A percentile compares a stretch with the other conserved stretches of the same genome.
Evolutionary conservation across 2,329 filamentous ascomycete genomes (phyloP).

Genomic region (Daldinia sp.): DNA sequence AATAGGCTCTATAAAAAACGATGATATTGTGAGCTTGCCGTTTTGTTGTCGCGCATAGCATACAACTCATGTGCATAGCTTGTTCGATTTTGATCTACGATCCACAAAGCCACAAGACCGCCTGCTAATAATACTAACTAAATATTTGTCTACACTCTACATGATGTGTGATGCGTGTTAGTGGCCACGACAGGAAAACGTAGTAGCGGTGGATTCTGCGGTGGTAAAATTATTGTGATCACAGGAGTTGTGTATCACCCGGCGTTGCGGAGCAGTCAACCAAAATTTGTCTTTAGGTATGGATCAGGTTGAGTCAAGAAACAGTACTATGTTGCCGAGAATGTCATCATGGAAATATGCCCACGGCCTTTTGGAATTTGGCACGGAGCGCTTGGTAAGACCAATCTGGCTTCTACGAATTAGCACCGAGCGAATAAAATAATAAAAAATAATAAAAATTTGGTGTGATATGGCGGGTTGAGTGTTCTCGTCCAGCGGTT

Average conservation of each 20-base stretch:
- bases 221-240: slow-evolving; percentile 26
- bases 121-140: slow-evolving; percentile 1
- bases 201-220: slow-evolving; percentile 6
- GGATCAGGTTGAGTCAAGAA: slow-evolving; percentile 24
- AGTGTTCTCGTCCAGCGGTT: slow-evolving; percentile 18
- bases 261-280: slow-evolving; percentile 29
- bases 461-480: slow-evolving; percentile 17
- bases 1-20: slow-evolving; percentile 1
- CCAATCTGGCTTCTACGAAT: slow-evolving; percentile 15
- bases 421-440: background rate
- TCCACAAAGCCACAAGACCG: slow-evolving; percentile 19
- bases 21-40: background rate
- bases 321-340: slow-evolving; percentile 25
- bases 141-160: background rate
- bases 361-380: slow-evolving; percentile 14
- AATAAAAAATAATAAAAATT: background rate
- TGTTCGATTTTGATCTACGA: slow-evolving; percentile 13
- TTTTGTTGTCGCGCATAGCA: slow-evolving; percentile 13
- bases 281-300: slow-evolving; percentile 13
- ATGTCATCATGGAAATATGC: slow-evolving; percentile 24
- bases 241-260: slow-evolving; percentile 30
- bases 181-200: slow-evolving; percentile 8
- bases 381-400: slow-evolving; percentile 22
- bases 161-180: slow-evolving; percentile 11
- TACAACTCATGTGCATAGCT: slow-evolving; percentile 25